Conservation (phyloP, 2,329 filamentous ascomycete species). For the Colletotrichum sp. region DNA sequence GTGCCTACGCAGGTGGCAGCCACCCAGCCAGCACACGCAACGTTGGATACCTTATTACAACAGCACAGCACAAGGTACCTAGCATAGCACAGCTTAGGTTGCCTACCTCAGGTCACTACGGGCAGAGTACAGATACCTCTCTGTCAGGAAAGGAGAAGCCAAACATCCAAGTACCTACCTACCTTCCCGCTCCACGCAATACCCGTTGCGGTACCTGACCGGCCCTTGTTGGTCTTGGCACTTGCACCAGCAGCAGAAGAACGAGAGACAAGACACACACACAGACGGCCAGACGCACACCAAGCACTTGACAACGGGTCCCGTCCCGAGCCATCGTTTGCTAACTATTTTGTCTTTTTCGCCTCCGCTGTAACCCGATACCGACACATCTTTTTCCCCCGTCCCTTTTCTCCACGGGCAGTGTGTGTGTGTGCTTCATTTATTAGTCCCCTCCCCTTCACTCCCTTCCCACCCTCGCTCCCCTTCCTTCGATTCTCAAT, state of each 20-base stretch:
- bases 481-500: not conserved
- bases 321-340: constrained; percentile 10
- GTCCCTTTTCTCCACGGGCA: not conserved
- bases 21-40: not conserved
- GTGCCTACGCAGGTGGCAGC: not conserved
- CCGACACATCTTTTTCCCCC: not conserved
- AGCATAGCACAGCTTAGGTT: not conserved
- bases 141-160: not conserved
- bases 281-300: not conserved
- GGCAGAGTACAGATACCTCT: not conserved
- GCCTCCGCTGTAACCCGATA: constrained; percentile 11
- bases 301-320: constrained; percentile 11
- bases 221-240: not conserved
- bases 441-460: constrained; percentile 12
- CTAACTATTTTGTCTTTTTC: constrained; percentile 5
- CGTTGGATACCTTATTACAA: not conserved
- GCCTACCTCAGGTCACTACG: not conserved
- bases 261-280: not conserved
- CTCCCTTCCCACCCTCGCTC: not conserved
- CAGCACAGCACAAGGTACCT: not conserved
- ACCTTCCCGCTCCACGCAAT: not conserved
- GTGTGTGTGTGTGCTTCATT: constrained; percentile 9
- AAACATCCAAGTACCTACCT: not conserved
- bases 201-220: not conserved
- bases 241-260: not conserved